Evolutionary conservation across 345 rosid genomes (phyloP).

Genomic region (Bruguiera parviflora): DNA sequence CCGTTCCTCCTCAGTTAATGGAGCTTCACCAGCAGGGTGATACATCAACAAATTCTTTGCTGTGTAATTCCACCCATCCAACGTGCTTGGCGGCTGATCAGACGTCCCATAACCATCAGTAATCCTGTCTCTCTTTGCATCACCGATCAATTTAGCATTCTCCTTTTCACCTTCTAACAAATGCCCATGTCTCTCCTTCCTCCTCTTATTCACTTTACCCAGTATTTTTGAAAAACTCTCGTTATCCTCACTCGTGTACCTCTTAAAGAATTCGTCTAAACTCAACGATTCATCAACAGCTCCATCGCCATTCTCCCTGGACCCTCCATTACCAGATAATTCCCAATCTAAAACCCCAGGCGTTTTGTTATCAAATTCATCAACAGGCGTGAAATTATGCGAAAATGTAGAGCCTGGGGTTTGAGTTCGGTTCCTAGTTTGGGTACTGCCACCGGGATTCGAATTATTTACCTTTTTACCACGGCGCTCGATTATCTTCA

Average conservation of each 20-base stretch:
- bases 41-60: constrained; percentile 95
- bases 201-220: constrained; percentile 85
- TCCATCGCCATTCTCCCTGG: constrained; percentile 31
- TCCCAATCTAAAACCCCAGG: constrained; percentile 42
- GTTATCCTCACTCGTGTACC: constrained; percentile 90
- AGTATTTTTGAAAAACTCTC: constrained; percentile 78
- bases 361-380: constrained; percentile 59
- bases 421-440: constrained; percentile 29
- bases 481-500: constrained; percentile 93
- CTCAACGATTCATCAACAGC: constrained; percentile 54
- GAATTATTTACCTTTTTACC: constrained; percentile 38
- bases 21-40: constrained; percentile 88
- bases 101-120: constrained; percentile 97
- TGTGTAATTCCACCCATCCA: constrained; percentile 84
- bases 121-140: constrained; percentile 60
- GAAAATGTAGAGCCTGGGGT: constrained; percentile 87
- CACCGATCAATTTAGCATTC: constrained; percentile 48
- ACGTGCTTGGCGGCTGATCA: constrained; percentile 80
- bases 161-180: constrained; percentile 60
- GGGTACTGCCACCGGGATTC: constrained; percentile 32
- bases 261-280: constrained; percentile 77
- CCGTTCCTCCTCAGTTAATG: constrained; percentile 70
- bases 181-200: constrained; percentile 66
- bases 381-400: constrained; percentile 73
- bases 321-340: constrained; percentile 29